These are phyloP conservation scores for Candida easanensis DNA, from an alignment of 805 yeast species.

Conservation along the genomic window DNA sequence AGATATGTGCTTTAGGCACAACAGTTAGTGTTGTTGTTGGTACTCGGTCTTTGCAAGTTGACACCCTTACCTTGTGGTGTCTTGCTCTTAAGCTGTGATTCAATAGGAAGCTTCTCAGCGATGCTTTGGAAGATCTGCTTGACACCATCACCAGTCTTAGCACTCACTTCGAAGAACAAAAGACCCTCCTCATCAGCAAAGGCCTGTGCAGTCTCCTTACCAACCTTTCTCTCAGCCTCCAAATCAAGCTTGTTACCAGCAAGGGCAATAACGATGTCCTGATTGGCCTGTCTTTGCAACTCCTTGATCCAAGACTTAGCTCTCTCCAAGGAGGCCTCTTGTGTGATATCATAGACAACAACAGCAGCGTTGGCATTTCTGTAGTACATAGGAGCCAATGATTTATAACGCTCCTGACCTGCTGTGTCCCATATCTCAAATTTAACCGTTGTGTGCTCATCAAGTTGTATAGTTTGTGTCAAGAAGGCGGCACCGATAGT, in stretches of 20 bases:
- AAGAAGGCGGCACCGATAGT: slow-evolving; percentile 85
- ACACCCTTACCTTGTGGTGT: slow-evolving; percentile 26
- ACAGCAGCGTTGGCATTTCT: slow-evolving; percentile 78
- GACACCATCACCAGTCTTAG: slow-evolving; percentile 53
- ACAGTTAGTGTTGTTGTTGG: slow-evolving; percentile 40
- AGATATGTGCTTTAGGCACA: slow-evolving; percentile 27
- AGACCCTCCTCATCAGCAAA: slow-evolving; percentile 54
- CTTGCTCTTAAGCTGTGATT: slow-evolving; percentile 24
- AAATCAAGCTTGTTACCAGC: slow-evolving; percentile 81
- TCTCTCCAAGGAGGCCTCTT: slow-evolving; percentile 56
- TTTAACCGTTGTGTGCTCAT: slow-evolving; percentile 53
- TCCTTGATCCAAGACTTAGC: slow-evolving; percentile 81
- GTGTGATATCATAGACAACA: slow-evolving; percentile 75
- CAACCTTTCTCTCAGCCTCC: slow-evolving; percentile 44
- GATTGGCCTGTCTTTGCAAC: slow-evolving; percentile 63
- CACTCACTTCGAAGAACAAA: slow-evolving; percentile 53
- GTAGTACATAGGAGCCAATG: slow-evolving; percentile 81
- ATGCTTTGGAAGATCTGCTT: slow-evolving; percentile 45
- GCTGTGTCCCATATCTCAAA: slow-evolving; percentile 88
- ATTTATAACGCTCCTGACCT: slow-evolving; percentile 77
- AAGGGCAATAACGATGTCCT: slow-evolving; percentile 59
- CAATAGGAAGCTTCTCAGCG: slow-evolving; percentile 43
- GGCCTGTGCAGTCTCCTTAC: slow-evolving; percentile 44
- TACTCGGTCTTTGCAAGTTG: slow-evolving; percentile 41
- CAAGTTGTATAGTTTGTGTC: slow-evolving; percentile 62